Conservation (phyloP, 2,329 filamentous ascomycete genomes). For the Alternaria atra region DNA sequence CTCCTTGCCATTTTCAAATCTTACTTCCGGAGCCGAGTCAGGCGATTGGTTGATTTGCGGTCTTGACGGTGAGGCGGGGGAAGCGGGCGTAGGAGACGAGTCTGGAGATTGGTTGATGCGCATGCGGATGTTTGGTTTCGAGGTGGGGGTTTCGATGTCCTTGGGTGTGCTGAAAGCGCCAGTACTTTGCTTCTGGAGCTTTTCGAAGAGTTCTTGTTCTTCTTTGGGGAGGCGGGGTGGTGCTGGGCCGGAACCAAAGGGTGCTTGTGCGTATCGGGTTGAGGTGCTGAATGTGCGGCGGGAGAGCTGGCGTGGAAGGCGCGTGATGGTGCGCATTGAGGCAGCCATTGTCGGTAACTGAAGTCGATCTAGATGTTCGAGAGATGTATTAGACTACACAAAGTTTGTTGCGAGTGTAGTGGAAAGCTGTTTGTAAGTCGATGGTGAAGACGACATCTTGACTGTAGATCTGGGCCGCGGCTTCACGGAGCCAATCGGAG, state of each 20-base stretch:
- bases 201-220: constrained; percentile 90
- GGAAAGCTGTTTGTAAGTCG: constrained; percentile 11
- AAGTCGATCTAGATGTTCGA: neutral
- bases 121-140: constrained; percentile 30
- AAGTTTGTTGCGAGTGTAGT: neutral
- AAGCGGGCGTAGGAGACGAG: constrained; percentile 7
- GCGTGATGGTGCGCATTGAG: constrained; percentile 30
- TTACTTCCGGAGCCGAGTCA: constrained; percentile 18
- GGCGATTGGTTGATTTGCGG: constrained; percentile 26
- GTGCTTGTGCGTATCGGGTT: constrained; percentile 19
- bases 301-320: constrained; percentile 41
- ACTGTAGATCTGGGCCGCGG: constrained; percentile 17
- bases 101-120: constrained; percentile 49
- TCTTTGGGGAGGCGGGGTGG: constrained; percentile 88
- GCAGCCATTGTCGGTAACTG: neutral
- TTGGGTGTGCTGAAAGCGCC: constrained; percentile 76
- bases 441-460: constrained; percentile 7
- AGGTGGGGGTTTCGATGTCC: constrained; percentile 40
- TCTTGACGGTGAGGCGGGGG: neutral
- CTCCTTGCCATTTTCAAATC: constrained; percentile 40
- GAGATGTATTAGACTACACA: neutral
- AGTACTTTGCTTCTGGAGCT: constrained; percentile 79
- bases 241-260: constrained; percentile 63
- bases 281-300: constrained; percentile 29
- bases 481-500: constrained; percentile 33